Conservation (phyloP, 2,329 filamentous ascomycete genomes). For the Fusarium illudens region DNA sequence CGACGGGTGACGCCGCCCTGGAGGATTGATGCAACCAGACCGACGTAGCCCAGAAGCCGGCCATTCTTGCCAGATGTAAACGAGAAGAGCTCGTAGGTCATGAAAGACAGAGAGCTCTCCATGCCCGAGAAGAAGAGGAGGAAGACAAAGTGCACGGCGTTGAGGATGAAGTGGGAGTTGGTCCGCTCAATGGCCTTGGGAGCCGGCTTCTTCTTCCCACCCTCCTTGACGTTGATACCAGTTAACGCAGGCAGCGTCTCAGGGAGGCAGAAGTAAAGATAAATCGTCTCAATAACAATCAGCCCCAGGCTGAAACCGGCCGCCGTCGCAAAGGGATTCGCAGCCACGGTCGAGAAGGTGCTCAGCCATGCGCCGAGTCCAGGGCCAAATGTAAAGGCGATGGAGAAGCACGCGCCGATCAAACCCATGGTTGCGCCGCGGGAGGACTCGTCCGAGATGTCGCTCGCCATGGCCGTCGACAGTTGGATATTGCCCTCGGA, state of each 20-base stretch:
- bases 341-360: conserved; percentile 77
- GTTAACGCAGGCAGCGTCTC: conserved; percentile 79
- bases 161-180: conserved; percentile 85
- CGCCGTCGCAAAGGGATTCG: conserved; percentile 93
- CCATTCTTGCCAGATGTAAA: conserved; percentile 85
- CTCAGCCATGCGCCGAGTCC: conserved; percentile 89
- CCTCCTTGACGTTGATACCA: conserved; percentile 40
- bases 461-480: conserved; percentile 93
- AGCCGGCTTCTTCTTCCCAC: conserved; percentile 32
- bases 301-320: conserved; percentile 87
- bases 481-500: conserved; percentile 98
- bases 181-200: conserved; percentile 62
- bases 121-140: conserved; percentile 97
- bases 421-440: conserved; percentile 94
- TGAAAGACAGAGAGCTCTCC: conserved; percentile 97
- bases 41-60: conserved; percentile 86
- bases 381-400: conserved; percentile 96
- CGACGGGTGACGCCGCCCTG: conserved; percentile 92
- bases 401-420: conserved; percentile 94
- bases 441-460: conserved; percentile 87
- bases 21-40: conserved; percentile 88
- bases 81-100: conserved; percentile 93
- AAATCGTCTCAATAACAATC: conserved; percentile 86
- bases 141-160: conserved; percentile 87
- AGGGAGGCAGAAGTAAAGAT: conserved; percentile 84